Conservation (phyloP, 2,329 filamentous ascomycete species). For the Stenocarpella maydis region DNA sequence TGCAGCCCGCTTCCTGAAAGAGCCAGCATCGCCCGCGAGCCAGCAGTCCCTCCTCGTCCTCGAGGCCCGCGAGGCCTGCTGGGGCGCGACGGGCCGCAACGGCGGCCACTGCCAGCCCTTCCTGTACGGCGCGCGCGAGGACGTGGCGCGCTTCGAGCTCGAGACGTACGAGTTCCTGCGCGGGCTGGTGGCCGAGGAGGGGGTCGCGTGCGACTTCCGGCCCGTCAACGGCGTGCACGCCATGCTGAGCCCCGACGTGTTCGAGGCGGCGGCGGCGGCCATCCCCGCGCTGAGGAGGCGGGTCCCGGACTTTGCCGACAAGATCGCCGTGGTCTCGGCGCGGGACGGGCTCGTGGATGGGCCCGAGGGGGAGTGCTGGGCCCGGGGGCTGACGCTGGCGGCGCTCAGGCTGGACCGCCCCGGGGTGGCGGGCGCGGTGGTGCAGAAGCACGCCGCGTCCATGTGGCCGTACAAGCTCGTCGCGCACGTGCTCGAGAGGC, state of each 20-base stretch:
- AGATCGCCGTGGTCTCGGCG: conserved; percentile 50
- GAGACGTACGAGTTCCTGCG: conserved; percentile 70
- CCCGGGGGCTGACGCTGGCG: conserved; percentile 50
- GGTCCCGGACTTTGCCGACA: conserved; percentile 65
- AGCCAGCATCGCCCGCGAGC: conserved; percentile 44
- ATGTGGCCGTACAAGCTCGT: conserved; percentile 89
- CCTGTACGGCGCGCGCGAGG: conserved; percentile 66
- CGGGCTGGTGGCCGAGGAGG: conserved; percentile 62
- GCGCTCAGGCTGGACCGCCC: conserved; percentile 59
- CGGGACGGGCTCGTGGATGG: conserved; percentile 24
- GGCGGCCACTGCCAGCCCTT: conserved; percentile 79
- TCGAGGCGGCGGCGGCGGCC: conserved; percentile 59
- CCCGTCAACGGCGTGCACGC: conserved; percentile 69
- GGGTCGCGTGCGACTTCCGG: conserved; percentile 75
- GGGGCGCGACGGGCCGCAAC: conserved; percentile 82
- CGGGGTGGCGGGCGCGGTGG: conserved; percentile 67
- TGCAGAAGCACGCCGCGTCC: conserved; percentile 71
- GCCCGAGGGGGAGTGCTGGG: conserved; percentile 37
- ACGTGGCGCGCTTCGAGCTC: conserved; percentile 76
- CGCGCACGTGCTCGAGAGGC: conserved; percentile 70
- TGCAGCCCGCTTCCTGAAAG: conserved; percentile 69
- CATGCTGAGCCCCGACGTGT: conserved; percentile 64
- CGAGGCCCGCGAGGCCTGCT: conserved; percentile 82
- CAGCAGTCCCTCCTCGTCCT: conserved; percentile 70
- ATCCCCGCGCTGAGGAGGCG: conserved; percentile 58